A percentile compares a stretch with the other conserved stretches of the same genome.
phyloP scores from a whole-genome alignment of 2,329 filamentous ascomycete species.

The Penicillium sp. region DNA sequence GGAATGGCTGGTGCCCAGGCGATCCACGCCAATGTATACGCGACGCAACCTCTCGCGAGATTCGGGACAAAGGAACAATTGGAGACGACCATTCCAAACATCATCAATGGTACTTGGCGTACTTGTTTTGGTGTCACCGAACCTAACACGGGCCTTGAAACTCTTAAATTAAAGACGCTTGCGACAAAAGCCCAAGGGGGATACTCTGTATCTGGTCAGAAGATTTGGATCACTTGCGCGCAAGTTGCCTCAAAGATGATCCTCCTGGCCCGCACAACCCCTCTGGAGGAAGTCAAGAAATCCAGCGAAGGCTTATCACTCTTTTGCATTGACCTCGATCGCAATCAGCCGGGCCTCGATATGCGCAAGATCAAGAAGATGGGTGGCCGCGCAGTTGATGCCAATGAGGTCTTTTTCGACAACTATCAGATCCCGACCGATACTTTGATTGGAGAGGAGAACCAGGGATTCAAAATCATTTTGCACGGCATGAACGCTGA shows the following conservation, averaged over 20 bases:
- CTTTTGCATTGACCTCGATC: slow-evolving; percentile 74
- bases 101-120: slow-evolving; percentile 65
- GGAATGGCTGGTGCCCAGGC: slow-evolving; percentile 65
- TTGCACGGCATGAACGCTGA: slow-evolving; percentile 77
- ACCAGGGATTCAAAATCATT: slow-evolving; percentile 71
- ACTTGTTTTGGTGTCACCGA: slow-evolving; percentile 83
- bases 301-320: slow-evolving; percentile 70
- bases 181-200: slow-evolving; percentile 56
- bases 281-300: slow-evolving; percentile 60
- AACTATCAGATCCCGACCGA: slow-evolving; percentile 62
- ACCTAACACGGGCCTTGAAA: slow-evolving; percentile 73
- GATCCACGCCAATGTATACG: slow-evolving; percentile 51
- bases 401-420: slow-evolving; percentile 85
- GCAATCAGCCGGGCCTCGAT: slow-evolving; percentile 53
- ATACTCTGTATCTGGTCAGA: slow-evolving; percentile 69
- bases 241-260: slow-evolving; percentile 82
- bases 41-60: slow-evolving; percentile 64
- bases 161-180: slow-evolving; percentile 60
- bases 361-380: slow-evolving; percentile 75
- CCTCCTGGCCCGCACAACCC: slow-evolving; percentile 68
- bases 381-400: slow-evolving; percentile 75
- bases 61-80: slow-evolving; percentile 65
- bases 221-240: slow-evolving; percentile 85
- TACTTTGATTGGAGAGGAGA: slow-evolving; percentile 64
- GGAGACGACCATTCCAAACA: slow-evolving; percentile 58